A percentile compares a stretch with the other conserved stretches of the same genome.
Evolutionary conservation across 139 green algal species (phyloP).

Genomic region (Coelastrella sp.): DNA sequence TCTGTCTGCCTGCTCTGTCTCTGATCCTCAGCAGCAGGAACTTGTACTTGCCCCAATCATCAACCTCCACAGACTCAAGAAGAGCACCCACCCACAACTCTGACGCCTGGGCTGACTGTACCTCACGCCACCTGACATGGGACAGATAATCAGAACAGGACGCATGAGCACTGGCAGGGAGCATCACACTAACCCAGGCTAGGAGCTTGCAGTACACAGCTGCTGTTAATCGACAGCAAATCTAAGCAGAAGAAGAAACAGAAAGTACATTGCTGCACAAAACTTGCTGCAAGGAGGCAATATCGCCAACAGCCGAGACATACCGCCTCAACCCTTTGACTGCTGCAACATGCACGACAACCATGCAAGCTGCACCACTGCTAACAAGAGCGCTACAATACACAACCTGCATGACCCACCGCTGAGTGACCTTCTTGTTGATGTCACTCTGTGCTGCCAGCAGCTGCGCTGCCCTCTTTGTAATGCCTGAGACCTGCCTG

Average conservation of each 20-base stretch:
- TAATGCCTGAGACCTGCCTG: constrained; percentile 54
- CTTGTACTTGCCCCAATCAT: constrained; percentile 64
- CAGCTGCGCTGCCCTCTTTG: constrained; percentile 63
- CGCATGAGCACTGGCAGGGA: no score
- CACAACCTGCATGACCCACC: constrained; percentile 21
- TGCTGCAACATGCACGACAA: no score
- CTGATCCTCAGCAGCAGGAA: constrained; percentile 55
- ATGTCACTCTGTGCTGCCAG: constrained; percentile 73
- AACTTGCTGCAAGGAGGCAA: no score
- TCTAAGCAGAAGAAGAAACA: no score
- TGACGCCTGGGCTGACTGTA: constrained; percentile 35
- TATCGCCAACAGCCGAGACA: no score
- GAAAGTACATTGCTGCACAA: no score
- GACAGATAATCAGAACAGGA: background rate
- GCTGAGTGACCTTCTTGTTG: constrained; percentile 57
- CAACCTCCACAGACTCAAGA: constrained; percentile 71
- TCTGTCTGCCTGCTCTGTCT: constrained; percentile 61
- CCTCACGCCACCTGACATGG: constrained; percentile 25
- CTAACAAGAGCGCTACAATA: background rate
- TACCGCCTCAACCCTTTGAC: no score
- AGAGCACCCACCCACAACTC: constrained; percentile 58
- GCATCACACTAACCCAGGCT: no score
- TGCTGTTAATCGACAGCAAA: no score
- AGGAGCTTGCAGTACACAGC: no score
- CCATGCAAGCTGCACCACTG: background rate